phyloP scores from a whole-genome alignment of 2,329 filamentous ascomycete species.

The Scopulariopsis brevicaulis region DNA sequence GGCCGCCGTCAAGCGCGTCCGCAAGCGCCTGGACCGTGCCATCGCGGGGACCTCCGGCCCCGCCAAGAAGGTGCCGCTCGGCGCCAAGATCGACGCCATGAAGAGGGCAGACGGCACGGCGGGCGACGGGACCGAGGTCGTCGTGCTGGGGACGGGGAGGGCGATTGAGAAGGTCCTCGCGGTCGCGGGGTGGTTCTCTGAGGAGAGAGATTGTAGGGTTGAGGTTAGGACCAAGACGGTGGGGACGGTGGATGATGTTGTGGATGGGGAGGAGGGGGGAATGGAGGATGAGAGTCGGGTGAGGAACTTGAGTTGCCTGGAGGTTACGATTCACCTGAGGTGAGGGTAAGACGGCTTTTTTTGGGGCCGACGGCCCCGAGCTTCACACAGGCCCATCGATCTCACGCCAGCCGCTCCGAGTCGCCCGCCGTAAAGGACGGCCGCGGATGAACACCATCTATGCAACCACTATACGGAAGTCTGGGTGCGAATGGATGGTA shows the following conservation, averaged over 20 bases:
- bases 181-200: constrained; percentile 54
- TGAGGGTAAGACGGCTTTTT: constrained; percentile 16
- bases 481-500: not conserved
- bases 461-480: not conserved
- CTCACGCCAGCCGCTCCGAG: not conserved
- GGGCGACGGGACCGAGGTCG: constrained; percentile 28
- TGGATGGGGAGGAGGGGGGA: constrained; percentile 22
- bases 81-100: constrained; percentile 31
- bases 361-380: not conserved
- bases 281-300: constrained; percentile 26
- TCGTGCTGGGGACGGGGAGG: constrained; percentile 52
- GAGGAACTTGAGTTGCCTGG: constrained; percentile 38
- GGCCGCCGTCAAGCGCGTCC: constrained; percentile 52
- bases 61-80: constrained; percentile 27
- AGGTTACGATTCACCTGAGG: constrained; percentile 33
- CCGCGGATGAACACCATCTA: not conserved
- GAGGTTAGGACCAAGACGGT: constrained; percentile 50
- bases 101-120: constrained; percentile 16
- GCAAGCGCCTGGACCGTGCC: constrained; percentile 48
- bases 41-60: constrained; percentile 17
- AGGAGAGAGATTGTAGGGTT: constrained; percentile 46
- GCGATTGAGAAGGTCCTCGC: constrained; percentile 53
- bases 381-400: not conserved
- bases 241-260: constrained; percentile 56
- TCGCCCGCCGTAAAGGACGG: not conserved